Conservation (phyloP, 2,329 filamentous ascomycete genomes). For the Verruconis gallopava region DNA sequence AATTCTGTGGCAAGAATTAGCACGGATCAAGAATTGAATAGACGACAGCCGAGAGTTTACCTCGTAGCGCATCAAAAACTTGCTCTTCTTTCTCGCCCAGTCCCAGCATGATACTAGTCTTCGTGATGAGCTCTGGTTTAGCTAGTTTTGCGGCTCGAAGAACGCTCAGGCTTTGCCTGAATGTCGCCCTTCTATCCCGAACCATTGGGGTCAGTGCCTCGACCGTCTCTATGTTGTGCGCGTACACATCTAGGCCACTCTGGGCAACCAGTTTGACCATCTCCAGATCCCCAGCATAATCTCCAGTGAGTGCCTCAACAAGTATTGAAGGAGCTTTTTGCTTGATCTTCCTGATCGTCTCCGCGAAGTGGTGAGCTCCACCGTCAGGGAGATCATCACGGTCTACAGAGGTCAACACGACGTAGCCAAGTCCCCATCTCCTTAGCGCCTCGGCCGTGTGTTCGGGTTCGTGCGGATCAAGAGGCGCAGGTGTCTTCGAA, state of each 20-base stretch:
- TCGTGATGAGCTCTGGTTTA: slow-evolving; percentile 74
- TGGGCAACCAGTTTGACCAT: slow-evolving; percentile 75
- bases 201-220: slow-evolving; percentile 84
- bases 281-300: slow-evolving; percentile 73
- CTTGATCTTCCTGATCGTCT: slow-evolving; percentile 92
- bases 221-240: slow-evolving; percentile 93
- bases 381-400: slow-evolving; percentile 85
- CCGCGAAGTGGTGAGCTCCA: slow-evolving; percentile 78
- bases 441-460: slow-evolving; percentile 87
- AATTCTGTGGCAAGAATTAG: slow-evolving; percentile 43
- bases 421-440: slow-evolving; percentile 89
- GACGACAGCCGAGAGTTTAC: slow-evolving; percentile 28
- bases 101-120: slow-evolving; percentile 95
- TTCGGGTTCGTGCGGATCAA: slow-evolving; percentile 94
- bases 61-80: slow-evolving; percentile 62
- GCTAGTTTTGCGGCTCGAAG: slow-evolving; percentile 70
- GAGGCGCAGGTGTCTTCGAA: slow-evolving; percentile 55
- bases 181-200: slow-evolving; percentile 77
- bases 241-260: slow-evolving; percentile 89
- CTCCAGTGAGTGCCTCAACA: slow-evolving; percentile 76
- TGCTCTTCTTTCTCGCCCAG: slow-evolving; percentile 85
- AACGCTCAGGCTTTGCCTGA: slow-evolving; percentile 71
- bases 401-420: slow-evolving; percentile 87
- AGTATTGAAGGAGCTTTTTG: slow-evolving; percentile 54
- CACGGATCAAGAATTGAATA: neutral